These are phyloP conservation scores for Solanum virginianum DNA, from an alignment of 257 asterid genomes.

Conservation along the genomic window DNA sequence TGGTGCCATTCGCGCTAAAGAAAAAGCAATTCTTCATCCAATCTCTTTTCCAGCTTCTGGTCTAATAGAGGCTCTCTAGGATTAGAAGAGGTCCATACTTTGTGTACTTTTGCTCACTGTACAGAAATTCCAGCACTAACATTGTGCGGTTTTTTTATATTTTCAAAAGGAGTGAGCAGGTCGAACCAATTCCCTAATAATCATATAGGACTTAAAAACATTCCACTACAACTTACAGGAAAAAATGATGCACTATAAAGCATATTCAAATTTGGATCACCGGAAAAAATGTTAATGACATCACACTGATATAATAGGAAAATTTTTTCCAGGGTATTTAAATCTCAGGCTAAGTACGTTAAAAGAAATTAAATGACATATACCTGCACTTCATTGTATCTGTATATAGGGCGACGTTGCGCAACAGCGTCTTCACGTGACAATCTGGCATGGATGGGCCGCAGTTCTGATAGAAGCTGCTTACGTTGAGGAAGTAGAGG, in stretches of 20 bases:
- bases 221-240: not conserved
- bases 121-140: not conserved
- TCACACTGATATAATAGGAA: not conserved
- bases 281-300: not conserved
- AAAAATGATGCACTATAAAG: not conserved
- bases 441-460: slow-evolving; percentile 50
- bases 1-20: not conserved
- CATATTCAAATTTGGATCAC: not conserved
- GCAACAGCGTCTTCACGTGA: slow-evolving; percentile 33
- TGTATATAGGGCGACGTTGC: slow-evolving; percentile 60
- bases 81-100: not conserved
- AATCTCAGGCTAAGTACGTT: not conserved
- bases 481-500: slow-evolving; percentile 62
- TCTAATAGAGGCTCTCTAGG: not conserved
- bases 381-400: slow-evolving; percentile 83
- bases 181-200: not conserved
- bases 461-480: slow-evolving; percentile 57
- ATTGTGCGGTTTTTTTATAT: not conserved
- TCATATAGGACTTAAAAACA: not conserved
- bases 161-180: not conserved
- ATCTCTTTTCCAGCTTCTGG: not conserved
- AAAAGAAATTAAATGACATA: not conserved
- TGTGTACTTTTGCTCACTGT: not conserved
- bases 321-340: not conserved
- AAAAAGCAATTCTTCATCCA: not conserved